phyloP scores from a whole-genome alignment of 2,329 filamentous ascomycete genomes.

The Aureobasidium sp. region DNA sequence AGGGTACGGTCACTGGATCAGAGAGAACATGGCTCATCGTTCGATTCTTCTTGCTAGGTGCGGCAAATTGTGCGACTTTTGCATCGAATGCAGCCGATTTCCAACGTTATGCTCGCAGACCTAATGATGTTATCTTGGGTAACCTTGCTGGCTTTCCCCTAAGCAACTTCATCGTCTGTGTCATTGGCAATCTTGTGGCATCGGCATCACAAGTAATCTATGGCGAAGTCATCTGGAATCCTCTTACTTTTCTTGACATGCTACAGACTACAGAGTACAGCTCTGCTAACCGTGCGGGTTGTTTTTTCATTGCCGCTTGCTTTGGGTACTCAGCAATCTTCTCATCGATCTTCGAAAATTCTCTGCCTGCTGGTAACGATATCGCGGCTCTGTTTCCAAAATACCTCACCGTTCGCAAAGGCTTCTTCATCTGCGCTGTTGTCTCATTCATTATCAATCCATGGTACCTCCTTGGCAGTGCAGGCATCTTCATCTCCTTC shows the following conservation, averaged over 20 bases:
- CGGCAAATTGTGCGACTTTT: slow-evolving; percentile 31
- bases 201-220: slow-evolving; percentile 28
- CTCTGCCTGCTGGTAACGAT: slow-evolving; percentile 35
- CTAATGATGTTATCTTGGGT: slow-evolving; percentile 36
- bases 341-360: slow-evolving; percentile 39
- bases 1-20: neutral
- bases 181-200: slow-evolving; percentile 36
- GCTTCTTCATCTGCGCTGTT: slow-evolving; percentile 34
- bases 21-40: slow-evolving; percentile 29
- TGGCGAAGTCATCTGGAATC: slow-evolving; percentile 32
- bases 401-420: slow-evolving; percentile 35
- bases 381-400: slow-evolving; percentile 34
- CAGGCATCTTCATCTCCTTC: slow-evolving; percentile 35
- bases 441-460: slow-evolving; percentile 32
- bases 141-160: slow-evolving; percentile 36
- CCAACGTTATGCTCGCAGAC: slow-evolving; percentile 36
- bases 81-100: slow-evolving; percentile 39
- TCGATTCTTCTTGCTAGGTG: slow-evolving; percentile 33
- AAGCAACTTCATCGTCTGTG: slow-evolving; percentile 31
- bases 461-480: slow-evolving; percentile 32
- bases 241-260: slow-evolving; percentile 30
- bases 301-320: slow-evolving; percentile 36
- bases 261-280: slow-evolving; percentile 23
- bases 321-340: slow-evolving; percentile 40
- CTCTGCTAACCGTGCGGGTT: slow-evolving; percentile 30